These are phyloP conservation scores for Tillandsia leiboldiana DNA, from an alignment of 176 grass and related monocot species.

Conservation along the genomic window DNA sequence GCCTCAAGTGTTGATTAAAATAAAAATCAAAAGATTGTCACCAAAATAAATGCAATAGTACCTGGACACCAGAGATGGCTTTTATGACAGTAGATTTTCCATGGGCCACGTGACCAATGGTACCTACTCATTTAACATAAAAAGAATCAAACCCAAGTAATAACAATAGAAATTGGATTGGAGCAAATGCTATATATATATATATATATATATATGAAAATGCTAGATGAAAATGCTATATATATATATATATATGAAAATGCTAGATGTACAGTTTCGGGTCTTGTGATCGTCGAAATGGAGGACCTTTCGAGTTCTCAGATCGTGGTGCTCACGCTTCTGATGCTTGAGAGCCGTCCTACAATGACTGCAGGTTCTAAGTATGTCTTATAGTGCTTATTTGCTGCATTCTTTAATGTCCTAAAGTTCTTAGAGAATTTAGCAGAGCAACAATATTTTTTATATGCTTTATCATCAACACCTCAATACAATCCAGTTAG, in stretches of 20 bases:
- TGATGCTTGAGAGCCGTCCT: constrained; percentile 80
- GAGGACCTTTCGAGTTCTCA: too few relatives aligned
- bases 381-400: constrained; percentile 26
- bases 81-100: constrained; percentile 93
- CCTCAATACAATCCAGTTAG: background rate
- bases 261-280: too few relatives aligned
- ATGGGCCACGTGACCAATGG: constrained; percentile 87
- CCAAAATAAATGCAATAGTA: constrained; percentile 10
- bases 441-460: background rate
- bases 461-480: constrained; percentile 3
- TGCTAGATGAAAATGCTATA: too few relatives aligned
- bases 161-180: background rate
- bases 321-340: too few relatives aligned
- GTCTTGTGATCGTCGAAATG: too few relatives aligned
- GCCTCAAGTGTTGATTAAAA: too few relatives aligned
- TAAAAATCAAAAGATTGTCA: too few relatives aligned
- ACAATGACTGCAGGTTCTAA: constrained; percentile 97
- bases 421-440: background rate
- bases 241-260: too few relatives aligned
- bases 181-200: too few relatives aligned
- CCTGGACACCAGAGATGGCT: constrained; percentile 90
- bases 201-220: too few relatives aligned
- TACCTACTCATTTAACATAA: constrained; percentile 39
- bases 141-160: constrained; percentile 4
- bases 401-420: background rate